A percentile compares a stretch with the other conserved stretches of the same genome.
phyloP scores from a whole-genome alignment of 306 rosid species.

The Mimosa pudica region DNA sequence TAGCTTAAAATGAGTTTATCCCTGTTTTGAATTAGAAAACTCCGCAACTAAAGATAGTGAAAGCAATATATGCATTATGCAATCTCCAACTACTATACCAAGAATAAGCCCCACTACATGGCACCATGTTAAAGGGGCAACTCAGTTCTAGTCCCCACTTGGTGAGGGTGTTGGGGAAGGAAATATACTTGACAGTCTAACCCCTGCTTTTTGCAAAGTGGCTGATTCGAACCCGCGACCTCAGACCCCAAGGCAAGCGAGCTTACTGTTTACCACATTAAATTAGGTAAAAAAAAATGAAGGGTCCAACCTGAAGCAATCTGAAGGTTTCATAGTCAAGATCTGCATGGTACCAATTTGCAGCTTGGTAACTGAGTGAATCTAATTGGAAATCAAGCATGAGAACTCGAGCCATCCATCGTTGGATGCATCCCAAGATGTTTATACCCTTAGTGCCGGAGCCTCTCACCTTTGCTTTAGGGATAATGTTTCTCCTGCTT shows the following conservation, averaged over 20 bases:
- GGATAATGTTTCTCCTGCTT: conserved; percentile 54
- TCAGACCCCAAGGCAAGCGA: too few relatives aligned
- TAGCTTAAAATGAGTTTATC: conserved; percentile 1
- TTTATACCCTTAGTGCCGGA: conserved; percentile 69
- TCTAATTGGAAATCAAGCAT: conserved; percentile 86
- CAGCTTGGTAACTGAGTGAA: conserved; percentile 72
- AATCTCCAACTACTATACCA: not conserved
- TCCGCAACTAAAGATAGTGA: conserved; percentile 11
- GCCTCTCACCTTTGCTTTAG: conserved; percentile 52
- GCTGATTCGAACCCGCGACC: too few relatives aligned
- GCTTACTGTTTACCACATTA: not conserved
- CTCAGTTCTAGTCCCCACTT: too few relatives aligned
- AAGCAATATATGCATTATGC: conserved; percentile 23
- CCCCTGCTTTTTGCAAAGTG: too few relatives aligned
- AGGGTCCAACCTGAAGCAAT: conserved; percentile 73
- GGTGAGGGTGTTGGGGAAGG: too few relatives aligned
- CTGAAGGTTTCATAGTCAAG: conserved; percentile 93
- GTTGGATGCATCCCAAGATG: conserved; percentile 85
- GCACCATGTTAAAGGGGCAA: not conserved
- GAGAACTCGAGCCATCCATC: conserved; percentile 90
- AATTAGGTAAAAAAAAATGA: conserved; percentile 19
- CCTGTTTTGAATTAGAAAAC: too few relatives aligned
- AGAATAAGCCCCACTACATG: conserved; percentile 11
- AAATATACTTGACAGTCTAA: too few relatives aligned
- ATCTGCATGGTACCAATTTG: conserved; percentile 93